Evolutionary conservation across 2,329 filamentous ascomycete species (phyloP).

Genomic region (Trichoderma sp.): DNA sequence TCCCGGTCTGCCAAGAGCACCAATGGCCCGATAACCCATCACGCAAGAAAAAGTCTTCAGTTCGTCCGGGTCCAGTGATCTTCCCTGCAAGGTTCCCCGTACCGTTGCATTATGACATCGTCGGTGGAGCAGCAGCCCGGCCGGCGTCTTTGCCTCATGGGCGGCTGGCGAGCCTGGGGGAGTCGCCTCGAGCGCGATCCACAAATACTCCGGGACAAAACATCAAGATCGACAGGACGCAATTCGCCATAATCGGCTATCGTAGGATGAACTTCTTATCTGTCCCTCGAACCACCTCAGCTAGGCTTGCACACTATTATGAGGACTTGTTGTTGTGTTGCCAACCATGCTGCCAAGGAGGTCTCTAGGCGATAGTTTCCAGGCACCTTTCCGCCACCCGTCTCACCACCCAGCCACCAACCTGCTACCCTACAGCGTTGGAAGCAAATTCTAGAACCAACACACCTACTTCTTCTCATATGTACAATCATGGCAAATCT

Average conservation of each 20-base stretch:
- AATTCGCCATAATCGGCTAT: not conserved
- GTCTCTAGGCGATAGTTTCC: no score
- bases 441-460: no score
- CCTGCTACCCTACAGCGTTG: not conserved
- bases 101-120: constrained; percentile 19
- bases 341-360: no score
- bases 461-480: no score
- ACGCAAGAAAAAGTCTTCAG: constrained; percentile 1
- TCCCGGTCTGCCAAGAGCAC: not conserved
- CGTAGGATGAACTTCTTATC: not conserved
- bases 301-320: no score
- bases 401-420: no score
- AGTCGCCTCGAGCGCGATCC: constrained; percentile 16
- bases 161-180: not conserved
- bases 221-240: not conserved
- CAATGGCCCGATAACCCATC: not conserved
- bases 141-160: not conserved
- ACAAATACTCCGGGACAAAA: constrained; percentile 16
- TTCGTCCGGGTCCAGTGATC: not conserved
- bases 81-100: not conserved
- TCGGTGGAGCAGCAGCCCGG: constrained; percentile 4
- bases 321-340: no score
- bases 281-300: not conserved
- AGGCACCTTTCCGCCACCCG: no score
- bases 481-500: no score